Evolutionary conservation across 495 filamentous ascomycete species (phyloP).

Genomic region (Penicillium angulare): DNA sequence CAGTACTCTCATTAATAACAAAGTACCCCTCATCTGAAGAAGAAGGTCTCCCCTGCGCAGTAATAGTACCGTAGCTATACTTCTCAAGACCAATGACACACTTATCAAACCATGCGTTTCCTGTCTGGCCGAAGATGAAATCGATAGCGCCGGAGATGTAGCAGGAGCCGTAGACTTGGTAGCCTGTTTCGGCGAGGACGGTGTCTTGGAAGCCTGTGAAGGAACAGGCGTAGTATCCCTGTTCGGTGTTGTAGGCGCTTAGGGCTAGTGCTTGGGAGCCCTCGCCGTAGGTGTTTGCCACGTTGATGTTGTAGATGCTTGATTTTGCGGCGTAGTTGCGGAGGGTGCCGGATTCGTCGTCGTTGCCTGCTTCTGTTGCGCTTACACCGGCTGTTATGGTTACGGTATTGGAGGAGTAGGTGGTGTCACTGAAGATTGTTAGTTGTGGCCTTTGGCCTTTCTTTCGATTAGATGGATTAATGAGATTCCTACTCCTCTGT

Average conservation of each 20-base stretch:
- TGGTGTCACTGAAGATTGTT: constrained; percentile 28
- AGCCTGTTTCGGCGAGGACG: constrained; percentile 55
- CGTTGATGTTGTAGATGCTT: constrained; percentile 63
- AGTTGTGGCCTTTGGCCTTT: too few species aligned
- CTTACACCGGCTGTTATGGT: constrained; percentile 50
- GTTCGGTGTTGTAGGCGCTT: constrained; percentile 47
- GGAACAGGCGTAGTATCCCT: constrained; percentile 59
- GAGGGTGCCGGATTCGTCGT: constrained; percentile 51
- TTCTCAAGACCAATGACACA: constrained; percentile 52
- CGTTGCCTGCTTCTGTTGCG: constrained; percentile 35
- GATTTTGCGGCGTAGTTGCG: constrained; percentile 50
- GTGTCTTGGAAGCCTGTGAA: constrained; percentile 64
- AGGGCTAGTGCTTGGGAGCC: constrained; percentile 61
- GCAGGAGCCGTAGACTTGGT: constrained; percentile 55
- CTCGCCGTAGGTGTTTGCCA: constrained; percentile 53
- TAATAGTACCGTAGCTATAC: constrained; percentile 49
- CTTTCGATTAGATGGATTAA: not conserved
- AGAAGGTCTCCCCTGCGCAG: constrained; percentile 57
- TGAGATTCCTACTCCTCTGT: constrained; percentile 46
- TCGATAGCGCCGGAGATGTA: constrained; percentile 61
- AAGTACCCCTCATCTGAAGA: constrained; percentile 54
- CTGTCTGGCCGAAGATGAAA: constrained; percentile 66
- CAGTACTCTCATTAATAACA: constrained; percentile 58
- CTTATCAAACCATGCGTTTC: constrained; percentile 60
- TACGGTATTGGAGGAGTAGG: constrained; percentile 57